Base-by-base conservation (phyloP, 1,139 yeast species). In the Yamadazyma blattariae region DNA sequence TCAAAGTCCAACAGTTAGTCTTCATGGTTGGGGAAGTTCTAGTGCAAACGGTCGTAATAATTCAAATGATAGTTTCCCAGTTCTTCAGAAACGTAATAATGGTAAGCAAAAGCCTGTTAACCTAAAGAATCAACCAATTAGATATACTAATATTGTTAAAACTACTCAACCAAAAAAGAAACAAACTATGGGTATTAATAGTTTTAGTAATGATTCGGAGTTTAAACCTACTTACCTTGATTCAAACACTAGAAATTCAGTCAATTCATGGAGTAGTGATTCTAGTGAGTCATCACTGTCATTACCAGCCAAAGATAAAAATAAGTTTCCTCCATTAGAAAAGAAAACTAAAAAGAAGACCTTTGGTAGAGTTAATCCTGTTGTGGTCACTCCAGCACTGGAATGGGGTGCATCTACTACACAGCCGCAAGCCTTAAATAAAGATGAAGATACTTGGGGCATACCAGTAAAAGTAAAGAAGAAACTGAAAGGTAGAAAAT, bases 1-100 rank as follows among this genome's bases (percentile, higher is more conserved):
- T 10, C 45, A 40, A 25, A 36, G 45, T n/a, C 50, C 48, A 20
- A 37, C 48, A 9, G 38, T 50, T 1, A 50, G 40, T 27, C 38
- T 52, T n/a, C 57, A 54, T 36, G 52, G 60, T 7, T 65, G 71
- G 71, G 61, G 62, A 2, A 21, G 27, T 8, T 40, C 48, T 12
- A 29, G 45, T 17, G 32, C 35, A n/a, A 27, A 49, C 41, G 33
- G 42, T 28, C 28, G 36, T 42, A 58, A 47, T 32, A 37, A 45
- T 37, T 42, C 50, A 10, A 34, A 38, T 14, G 74, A 77, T 1
- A 57, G 65, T 35, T 74, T 82, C 50, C 87, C 88, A 1, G 71
- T 73, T 2, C 59, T 78, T 34, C 62, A 77, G 12, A 67, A 63
- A 34, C 71, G 75, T 7, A 40, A 45, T 27, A 30, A 14, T 10